phyloP scores from a whole-genome alignment of 1,139 yeast genomes.

The Blastobotrys persicus region DNA sequence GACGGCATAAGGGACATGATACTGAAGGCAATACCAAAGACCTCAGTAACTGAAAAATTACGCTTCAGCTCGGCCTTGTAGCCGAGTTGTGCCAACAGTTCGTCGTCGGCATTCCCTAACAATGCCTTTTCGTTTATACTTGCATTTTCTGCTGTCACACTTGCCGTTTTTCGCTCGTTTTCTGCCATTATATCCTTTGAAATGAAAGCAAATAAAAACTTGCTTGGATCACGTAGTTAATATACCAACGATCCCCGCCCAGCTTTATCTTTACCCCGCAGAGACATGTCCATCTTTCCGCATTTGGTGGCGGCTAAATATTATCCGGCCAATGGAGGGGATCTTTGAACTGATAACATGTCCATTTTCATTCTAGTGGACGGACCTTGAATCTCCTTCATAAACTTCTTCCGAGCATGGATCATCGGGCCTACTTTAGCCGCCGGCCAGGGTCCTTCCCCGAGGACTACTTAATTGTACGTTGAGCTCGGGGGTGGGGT shows the following conservation, averaged over 20 bases:
- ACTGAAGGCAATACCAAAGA: conserved; percentile 56
- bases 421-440: too few species aligned
- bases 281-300: neutral
- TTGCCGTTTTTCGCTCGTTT: neutral
- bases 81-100: conserved; percentile 48
- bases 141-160: neutral
- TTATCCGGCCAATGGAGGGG: neutral
- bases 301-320: neutral
- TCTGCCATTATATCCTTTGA: neutral
- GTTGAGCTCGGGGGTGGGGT: too few species aligned
- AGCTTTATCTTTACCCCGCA: neutral
- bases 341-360: too few species aligned
- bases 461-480: too few species aligned
- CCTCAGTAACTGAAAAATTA: conserved; percentile 62
- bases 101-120: conserved; percentile 26
- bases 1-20: conserved; percentile 73
- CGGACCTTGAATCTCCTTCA: too few species aligned
- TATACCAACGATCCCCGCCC: too few species aligned
- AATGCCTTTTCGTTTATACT: conserved; percentile 7
- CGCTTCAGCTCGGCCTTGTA: conserved; percentile 72
- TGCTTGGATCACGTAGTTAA: neutral
- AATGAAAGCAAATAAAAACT: neutral
- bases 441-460: too few species aligned
- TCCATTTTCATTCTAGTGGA: too few species aligned
- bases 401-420: too few species aligned